Percentiles rank a stretch among this genome's conserved stretches.
Evolutionary conservation across 768 basidiomycete species (phyloP).

Genomic region (Agrocybe pediades): DNA sequence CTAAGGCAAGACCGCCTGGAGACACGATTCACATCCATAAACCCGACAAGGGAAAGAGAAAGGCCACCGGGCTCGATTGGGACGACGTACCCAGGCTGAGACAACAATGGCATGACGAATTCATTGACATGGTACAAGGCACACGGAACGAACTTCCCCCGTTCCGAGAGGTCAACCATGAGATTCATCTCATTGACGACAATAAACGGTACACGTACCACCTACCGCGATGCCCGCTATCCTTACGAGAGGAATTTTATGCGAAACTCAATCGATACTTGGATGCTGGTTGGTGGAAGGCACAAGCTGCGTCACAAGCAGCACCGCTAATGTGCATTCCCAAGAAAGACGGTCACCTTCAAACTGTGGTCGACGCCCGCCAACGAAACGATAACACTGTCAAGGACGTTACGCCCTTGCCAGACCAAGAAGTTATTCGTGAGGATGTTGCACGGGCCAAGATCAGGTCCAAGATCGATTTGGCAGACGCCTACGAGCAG

Average conservation of each 20-base stretch:
- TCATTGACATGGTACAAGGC: constrained; percentile 6
- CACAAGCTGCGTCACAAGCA: constrained; percentile 19
- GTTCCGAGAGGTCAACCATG: constrained; percentile 9
- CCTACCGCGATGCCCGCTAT: constrained; percentile 31
- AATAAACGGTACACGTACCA: constrained; percentile 29
- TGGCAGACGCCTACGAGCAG: constrained; percentile 45
- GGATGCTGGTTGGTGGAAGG: constrained; percentile 36
- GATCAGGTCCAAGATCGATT: constrained; percentile 39
- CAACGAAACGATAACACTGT: constrained; percentile 42
- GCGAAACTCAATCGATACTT: constrained; percentile 33
- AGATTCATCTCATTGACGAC: constrained; percentile 31
- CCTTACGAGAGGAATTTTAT: constrained; percentile 25
- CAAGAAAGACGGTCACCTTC: constrained; percentile 33
- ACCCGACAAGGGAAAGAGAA: constrained; percentile 1
- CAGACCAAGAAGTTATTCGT: constrained; percentile 35
- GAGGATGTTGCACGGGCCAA: constrained; percentile 32
- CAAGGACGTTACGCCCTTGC: constrained; percentile 40
- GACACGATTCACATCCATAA: background rate
- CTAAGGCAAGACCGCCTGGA: background rate
- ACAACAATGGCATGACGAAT: constrained; percentile 5
- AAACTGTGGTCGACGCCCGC: constrained; percentile 34
- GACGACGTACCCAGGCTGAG: constrained; percentile 8
- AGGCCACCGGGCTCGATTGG: background rate
- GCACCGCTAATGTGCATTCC: constrained; percentile 33
- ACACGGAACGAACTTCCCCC: constrained; percentile 7